Base-by-base conservation (phyloP, 2,329 filamentous ascomycete species). In the Stachybotrys chartarum region DNA sequence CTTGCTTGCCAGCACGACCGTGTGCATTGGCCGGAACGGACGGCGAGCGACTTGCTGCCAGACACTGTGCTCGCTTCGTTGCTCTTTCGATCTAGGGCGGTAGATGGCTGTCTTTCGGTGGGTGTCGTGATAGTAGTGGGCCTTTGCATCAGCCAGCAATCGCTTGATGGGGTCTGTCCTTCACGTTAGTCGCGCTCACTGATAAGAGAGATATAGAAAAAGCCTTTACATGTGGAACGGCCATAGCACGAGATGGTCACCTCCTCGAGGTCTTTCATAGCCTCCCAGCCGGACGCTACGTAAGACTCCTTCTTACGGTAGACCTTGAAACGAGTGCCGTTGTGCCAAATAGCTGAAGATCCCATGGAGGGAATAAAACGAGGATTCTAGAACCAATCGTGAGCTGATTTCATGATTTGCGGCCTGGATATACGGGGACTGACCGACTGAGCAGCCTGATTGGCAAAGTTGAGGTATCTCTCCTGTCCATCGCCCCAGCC, bases 21-120 rank as follows among this genome's bases (percentile, higher is more conserved):
- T 93, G 52, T 79, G 78, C 75, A 93, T 87, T 1, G 86, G 85
- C 16, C 88, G 75, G 7, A 86, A 83, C 0, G 88, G 87, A 1
- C 88, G 75, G 31, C 81, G 76, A 1, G 82, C 80, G 30, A 85
- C 80, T 58, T 78, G 74, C 45, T 77, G 72, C 83, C 83, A 86
- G 66, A 71, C 64, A 60, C 70, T 72, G 54, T 74, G 66, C 54
- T 74, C 79, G 12, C 76, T 70, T 10, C 79, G 75, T 53, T 75
- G 67, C 52, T 75, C 73, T 56, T 77, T 75, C 7, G 71, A 69
- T 17, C 72, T 71, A 0, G 80, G 80, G 17, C 81, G 75, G 63
- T 82, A 83, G 60, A 85, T 79, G 42, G 77, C 76, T 2, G 82
- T 85, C 60, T 79, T 79, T n/a, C 78, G 77, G 53, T 78, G 72